Base-by-base conservation (phyloP, 306 rosid species). In the Vigna nakashimae region DNA sequence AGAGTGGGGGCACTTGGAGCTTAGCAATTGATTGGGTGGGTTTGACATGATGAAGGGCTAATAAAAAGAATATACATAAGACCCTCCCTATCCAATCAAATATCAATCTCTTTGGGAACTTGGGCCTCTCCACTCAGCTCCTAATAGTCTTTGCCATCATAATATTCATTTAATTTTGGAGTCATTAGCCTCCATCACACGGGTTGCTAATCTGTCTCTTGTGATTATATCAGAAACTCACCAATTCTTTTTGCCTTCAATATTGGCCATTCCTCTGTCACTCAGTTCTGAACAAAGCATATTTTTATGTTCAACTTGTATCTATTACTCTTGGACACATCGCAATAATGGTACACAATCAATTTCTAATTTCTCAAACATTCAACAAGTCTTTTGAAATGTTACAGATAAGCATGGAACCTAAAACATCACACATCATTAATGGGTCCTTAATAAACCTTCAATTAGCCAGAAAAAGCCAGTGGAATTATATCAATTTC, bases 101-200 rank as follows among this genome's bases (percentile, higher is more conserved):
- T 67, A 81, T 86, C 89, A 79, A 94, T 94, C 97, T 88, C 98
- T 90, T 92, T 94, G 77, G 98, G 98, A 89, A 94, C 93, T 94
- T 92, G 98, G 97, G 97, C 90, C 91, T 90, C 93, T 81, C 86
- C 82, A 85, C 80, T 79, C 69, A 68, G n/a, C 82, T 80, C 83
- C 83, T 82, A 73, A 16, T 78, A 77, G 58, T 55, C 75, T 73
- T 76, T 49, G 69, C 74, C 50, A 79, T 76, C 80, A 82, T 76
- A 76, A 73, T 79, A 63, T 65, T 70, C 11, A 53, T 38, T 80
- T 80, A 73, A 77, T 64, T 48, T 80, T 82, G 57, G 67, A 65
- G 74, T 66, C 66, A 46, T 80, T 75, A 65, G 65, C 43, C 75
- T 77, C 67, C 69, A 73, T 78, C 26, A 57, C 76, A 74, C 6